Conservation (phyloP, 495 filamentous ascomycete species). For the Aspergillus sclerotioniger region DNA sequence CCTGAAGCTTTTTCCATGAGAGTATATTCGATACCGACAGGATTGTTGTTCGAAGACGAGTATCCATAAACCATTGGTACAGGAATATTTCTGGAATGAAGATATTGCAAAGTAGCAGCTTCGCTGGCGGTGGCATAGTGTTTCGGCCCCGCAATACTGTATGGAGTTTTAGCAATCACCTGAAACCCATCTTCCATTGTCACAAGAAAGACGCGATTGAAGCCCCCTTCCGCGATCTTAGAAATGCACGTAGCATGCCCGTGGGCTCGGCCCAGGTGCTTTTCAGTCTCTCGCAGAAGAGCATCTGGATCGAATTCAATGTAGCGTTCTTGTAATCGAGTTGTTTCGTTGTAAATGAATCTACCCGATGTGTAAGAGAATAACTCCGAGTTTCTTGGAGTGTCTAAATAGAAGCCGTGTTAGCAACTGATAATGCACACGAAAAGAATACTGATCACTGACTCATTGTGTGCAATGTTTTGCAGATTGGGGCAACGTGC, state of each 20-base stretch:
- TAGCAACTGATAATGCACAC: background rate
- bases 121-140: conserved; percentile 33
- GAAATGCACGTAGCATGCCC: conserved; percentile 19
- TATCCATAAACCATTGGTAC: conserved; percentile 20
- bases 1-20: conserved; percentile 21
- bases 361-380: conserved; percentile 21
- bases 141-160: conserved; percentile 20
- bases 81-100: conserved; percentile 24
- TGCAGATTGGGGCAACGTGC: background rate
- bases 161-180: conserved; percentile 27
- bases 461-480: background rate
- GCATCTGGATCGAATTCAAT: conserved; percentile 21
- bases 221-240: conserved; percentile 27
- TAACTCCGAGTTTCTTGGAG: conserved; percentile 3
- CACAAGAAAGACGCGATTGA: conserved; percentile 26
- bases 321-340: conserved; percentile 21
- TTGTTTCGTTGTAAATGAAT: conserved; percentile 22
- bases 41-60: conserved; percentile 15
- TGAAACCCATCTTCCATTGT: conserved; percentile 29
- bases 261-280: conserved; percentile 15
- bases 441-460: background rate
- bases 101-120: conserved; percentile 33
- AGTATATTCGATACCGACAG: conserved; percentile 19
- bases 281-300: conserved; percentile 15
- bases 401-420: background rate